A percentile compares a stretch with the other conserved stretches of the same genome.
These are phyloP conservation scores for Arabidopsis lyrata DNA, from an alignment of 441 rosid species.

Conservation along the genomic window DNA sequence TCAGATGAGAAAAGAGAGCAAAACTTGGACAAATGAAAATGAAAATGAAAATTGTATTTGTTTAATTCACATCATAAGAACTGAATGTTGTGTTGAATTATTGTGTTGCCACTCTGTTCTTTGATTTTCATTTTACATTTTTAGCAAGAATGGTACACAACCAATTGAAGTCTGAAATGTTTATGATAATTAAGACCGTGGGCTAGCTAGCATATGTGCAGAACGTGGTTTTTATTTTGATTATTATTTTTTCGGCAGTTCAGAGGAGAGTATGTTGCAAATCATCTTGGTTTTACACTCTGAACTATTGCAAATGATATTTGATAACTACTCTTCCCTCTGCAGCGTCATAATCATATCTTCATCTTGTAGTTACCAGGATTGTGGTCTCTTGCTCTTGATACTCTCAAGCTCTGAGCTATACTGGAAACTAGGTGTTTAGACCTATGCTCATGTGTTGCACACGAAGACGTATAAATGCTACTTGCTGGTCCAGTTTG, in stretches of 20 bases:
- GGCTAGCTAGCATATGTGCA: neutral
- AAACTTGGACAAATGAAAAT: constrained; percentile 25
- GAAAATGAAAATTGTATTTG: constrained; percentile 16
- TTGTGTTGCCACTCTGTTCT: constrained; percentile 20
- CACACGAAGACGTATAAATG: neutral
- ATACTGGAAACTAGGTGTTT: neutral
- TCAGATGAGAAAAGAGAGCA: constrained; percentile 39
- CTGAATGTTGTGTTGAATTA: constrained; percentile 3
- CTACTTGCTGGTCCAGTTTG: neutral
- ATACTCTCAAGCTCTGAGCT: neutral
- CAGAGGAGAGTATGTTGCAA: no score
- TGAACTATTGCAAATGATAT: neutral
- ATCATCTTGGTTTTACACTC: neutral
- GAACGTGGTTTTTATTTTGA: neutral
- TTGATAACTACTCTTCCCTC: neutral
- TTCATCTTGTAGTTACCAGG: neutral
- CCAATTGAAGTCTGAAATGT: neutral
- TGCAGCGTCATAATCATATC: neutral
- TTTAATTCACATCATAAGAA: constrained; percentile 4
- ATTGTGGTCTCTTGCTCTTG: neutral
- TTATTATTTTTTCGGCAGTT: neutral
- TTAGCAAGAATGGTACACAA: neutral
- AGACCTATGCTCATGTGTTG: neutral
- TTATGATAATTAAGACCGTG: neutral
- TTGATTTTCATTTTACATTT: neutral